Evolutionary conservation across 2,329 filamentous ascomycete species (phyloP).

Genomic region (Monilinia laxa): DNA sequence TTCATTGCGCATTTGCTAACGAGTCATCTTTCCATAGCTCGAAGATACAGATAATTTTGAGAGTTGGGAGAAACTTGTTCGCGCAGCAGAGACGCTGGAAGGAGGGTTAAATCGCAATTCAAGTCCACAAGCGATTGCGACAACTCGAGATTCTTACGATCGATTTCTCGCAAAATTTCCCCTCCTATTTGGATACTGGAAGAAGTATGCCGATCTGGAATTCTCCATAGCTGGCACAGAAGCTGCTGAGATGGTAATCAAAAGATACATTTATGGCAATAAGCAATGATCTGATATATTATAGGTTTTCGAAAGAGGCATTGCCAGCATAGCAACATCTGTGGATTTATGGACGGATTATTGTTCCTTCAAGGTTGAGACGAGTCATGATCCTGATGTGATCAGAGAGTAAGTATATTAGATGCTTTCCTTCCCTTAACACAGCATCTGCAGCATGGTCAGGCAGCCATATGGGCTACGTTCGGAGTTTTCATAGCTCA

Average conservation of each 20-base stretch:
- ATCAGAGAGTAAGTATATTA: slow-evolving; percentile 98
- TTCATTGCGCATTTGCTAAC: slow-evolving; percentile 26
- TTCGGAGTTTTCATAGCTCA: slow-evolving; percentile 46
- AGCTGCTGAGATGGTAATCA: slow-evolving; percentile 86
- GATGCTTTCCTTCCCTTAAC: slow-evolving; percentile 67
- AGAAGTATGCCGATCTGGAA: slow-evolving; percentile 97
- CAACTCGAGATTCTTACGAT: slow-evolving; percentile 85
- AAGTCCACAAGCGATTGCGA: slow-evolving; percentile 86
- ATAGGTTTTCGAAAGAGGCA: slow-evolving; percentile 91
- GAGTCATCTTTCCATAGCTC: slow-evolving; percentile 28
- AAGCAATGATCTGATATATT: slow-evolving; percentile 34
- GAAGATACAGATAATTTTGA: slow-evolving; percentile 87
- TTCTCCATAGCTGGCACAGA: slow-evolving; percentile 97
- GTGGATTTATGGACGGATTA: slow-evolving; percentile 98
- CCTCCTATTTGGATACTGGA: slow-evolving; percentile 97
- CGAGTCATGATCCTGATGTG: slow-evolving; percentile 87
- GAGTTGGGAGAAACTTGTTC: slow-evolving; percentile 88
- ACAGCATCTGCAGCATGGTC: slow-evolving; percentile 47
- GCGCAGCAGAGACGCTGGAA: slow-evolving; percentile 78
- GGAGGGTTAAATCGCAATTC: slow-evolving; percentile 96
- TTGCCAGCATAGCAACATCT: slow-evolving; percentile 88
- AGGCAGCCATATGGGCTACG: slow-evolving; percentile 30
- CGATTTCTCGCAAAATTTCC: slow-evolving; percentile 93
- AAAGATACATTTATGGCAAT: slow-evolving; percentile 13
- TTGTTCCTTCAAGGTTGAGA: slow-evolving; percentile 97